A percentile compares a stretch with the other conserved stretches of the same genome.
Evolutionary conservation across 306 rosid species (phyloP).

Genomic region (Crataegus laevigata): DNA sequence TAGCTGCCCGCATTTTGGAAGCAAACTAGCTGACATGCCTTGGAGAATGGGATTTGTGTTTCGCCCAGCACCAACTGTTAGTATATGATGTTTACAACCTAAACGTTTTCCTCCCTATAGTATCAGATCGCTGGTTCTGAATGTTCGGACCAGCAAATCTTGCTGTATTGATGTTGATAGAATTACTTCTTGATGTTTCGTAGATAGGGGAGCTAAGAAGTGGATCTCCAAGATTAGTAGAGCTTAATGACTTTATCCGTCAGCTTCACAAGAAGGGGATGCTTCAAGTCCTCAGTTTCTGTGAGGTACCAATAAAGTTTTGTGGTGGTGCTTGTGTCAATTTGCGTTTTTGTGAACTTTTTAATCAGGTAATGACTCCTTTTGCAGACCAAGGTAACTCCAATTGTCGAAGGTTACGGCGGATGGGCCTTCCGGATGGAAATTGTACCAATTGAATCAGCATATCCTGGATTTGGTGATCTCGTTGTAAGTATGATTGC

Average conservation of each 20-base stretch:
- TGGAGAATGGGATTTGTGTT: conserved; percentile 93
- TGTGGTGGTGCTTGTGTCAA: conserved; percentile 4
- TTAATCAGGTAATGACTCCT: conserved; percentile 16
- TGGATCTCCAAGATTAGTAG: conserved; percentile 73
- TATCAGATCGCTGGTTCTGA: neutral
- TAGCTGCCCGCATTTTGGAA: conserved; percentile 98
- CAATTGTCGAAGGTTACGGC: conserved; percentile 95
- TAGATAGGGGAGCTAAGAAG: conserved; percentile 95
- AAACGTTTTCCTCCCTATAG: neutral
- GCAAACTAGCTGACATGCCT: conserved; percentile 98
- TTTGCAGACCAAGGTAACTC: conserved; percentile 95
- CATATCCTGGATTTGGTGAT: conserved; percentile 96
- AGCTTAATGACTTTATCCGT: conserved; percentile 85
- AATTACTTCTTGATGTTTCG: conserved; percentile 23
- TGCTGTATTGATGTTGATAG: conserved; percentile 1
- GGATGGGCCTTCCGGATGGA: conserved; percentile 98
- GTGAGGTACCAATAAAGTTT: conserved; percentile 57
- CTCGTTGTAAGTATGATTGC: conserved; percentile 69
- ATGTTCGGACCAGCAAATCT: neutral
- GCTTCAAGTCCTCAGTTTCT: conserved; percentile 89
- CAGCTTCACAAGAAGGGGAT: conserved; percentile 68
- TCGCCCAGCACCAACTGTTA: conserved; percentile 88
- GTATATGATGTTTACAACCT: conserved; percentile 24
- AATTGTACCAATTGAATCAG: conserved; percentile 95
- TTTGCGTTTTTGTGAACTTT: conserved; percentile 20